Base-by-base conservation (phyloP, 176 grass and related monocot genomes). In the Secale cereale region DNA sequence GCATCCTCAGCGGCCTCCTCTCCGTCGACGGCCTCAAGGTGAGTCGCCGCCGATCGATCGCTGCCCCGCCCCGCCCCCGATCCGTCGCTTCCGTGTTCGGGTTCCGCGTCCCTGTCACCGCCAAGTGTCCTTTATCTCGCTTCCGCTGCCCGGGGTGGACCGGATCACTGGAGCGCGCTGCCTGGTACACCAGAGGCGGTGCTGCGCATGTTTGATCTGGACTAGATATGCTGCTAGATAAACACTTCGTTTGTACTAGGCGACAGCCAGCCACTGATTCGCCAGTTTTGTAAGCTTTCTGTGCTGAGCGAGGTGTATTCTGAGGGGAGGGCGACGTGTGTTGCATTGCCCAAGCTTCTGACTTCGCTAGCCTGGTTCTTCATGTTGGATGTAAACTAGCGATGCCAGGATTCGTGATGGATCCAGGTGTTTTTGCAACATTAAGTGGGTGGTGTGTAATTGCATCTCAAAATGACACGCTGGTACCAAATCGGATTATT, bases 1-100 rank as follows among this genome's bases (percentile, higher is more conserved):
- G 96, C 91, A 98, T 98, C 91, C 96, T 98, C 57, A 98, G 96
- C 78, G 96, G 96, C 23, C 96, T 98, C 83, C 96, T 98, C 73
- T 94, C 96, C 83, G 96, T 98, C 85, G 93, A 98, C 72, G 93
- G 96, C 83, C 87, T 95, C 81, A 98, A 94, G 96, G 96, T 98
- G 5, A 36, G 19, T 15, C 54, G 4, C n/a, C 54, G 14, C 31
- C 54, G 81, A 74, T 45, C 73, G 56, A 29, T 45, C 78, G 35
- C 35, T 76, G 4, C 80, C 39, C 33, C 77, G 9, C 61, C 7
- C 26, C n/a, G 12, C 22, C 36, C 11, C 29, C 43, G 84, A 86
- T 79, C 84, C 74, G 66, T 33, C 6, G 80, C 57, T 82, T 41
- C 45, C 59, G 13, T 59, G 80, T 43, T 71, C 22, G 33, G 88